Evolutionary conservation across 225 moss, liverwort and hornwort genomes (phyloP).

Genomic region (Pseudisothecium myosuroides): DNA sequence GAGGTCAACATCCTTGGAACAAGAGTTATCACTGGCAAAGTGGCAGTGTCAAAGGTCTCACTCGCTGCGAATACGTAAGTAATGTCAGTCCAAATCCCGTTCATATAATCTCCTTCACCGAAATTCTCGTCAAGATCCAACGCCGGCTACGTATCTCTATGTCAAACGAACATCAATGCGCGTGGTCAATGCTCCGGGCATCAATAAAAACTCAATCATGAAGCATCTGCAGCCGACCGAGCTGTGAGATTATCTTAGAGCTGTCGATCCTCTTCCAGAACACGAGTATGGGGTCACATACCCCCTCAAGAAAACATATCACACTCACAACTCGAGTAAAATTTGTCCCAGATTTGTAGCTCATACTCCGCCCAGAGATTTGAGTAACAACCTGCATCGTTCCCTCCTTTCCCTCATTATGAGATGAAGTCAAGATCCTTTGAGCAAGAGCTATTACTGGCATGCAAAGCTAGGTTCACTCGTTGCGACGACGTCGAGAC

Average conservation of each 20-base stretch:
- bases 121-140: neutral
- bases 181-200: neutral
- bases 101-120: neutral
- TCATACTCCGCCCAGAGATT: neutral
- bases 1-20: neutral
- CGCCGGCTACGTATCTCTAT: neutral
- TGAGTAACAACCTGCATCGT: neutral
- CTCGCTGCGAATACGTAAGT: neutral
- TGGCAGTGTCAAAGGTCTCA: neutral
- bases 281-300: neutral
- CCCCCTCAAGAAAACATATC: neutral
- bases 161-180: neutral
- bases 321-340: neutral
- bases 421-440: neutral
- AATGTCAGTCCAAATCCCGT: neutral
- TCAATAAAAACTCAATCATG: neutral
- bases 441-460: neutral
- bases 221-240: neutral
- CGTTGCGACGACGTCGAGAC: neutral
- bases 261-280: neutral
- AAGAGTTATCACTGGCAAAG: neutral
- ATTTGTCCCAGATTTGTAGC: neutral
- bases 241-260: neutral
- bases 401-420: neutral
- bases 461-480: neutral